Conservation (phyloP, 2,329 filamentous ascomycete genomes). For the Beauveria sp. region DNA sequence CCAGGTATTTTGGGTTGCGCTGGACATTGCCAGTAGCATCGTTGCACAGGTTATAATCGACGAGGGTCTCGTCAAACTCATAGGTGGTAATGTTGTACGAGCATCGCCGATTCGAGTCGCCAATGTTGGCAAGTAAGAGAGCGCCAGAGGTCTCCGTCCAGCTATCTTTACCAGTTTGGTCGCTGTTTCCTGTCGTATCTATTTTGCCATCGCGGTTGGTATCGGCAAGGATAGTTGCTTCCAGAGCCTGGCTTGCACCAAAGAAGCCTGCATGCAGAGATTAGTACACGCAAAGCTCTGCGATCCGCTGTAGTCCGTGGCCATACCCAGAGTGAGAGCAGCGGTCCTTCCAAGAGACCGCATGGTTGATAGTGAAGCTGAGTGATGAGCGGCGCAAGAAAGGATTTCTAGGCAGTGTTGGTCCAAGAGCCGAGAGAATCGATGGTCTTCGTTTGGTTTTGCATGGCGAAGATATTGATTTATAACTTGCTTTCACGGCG, state of each 20-base stretch:
- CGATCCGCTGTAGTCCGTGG: not conserved
- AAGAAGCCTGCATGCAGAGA: not conserved
- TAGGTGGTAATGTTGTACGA: not conserved
- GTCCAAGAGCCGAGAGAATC: not conserved
- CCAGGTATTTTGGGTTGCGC: constrained; percentile 22
- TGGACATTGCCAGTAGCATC: constrained; percentile 28
- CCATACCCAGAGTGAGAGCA: not conserved
- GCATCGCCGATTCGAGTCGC: constrained; percentile 3
- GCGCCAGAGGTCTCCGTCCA: not conserved
- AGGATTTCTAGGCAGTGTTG: not conserved
- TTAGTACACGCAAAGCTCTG: not conserved
- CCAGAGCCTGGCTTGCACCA: not conserved
- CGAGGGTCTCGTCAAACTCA: not conserved
- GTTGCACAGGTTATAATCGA: constrained; percentile 18
- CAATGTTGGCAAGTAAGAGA: constrained; percentile 7
- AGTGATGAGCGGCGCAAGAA: not conserved
- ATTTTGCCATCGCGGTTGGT: constrained; percentile 10
- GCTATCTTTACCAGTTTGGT: not conserved
- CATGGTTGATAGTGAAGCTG: not conserved
- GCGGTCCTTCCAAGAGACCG: not conserved
- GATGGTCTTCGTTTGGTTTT: too few species aligned
- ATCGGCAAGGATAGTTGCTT: constrained; percentile 2
- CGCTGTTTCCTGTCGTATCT: not conserved
- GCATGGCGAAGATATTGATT: too few species aligned
- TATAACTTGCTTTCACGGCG: too few species aligned